These are phyloP conservation scores for Ophiostoma triangulosporum DNA, from an alignment of 2,329 filamentous ascomycete species.

Conservation along the genomic window DNA sequence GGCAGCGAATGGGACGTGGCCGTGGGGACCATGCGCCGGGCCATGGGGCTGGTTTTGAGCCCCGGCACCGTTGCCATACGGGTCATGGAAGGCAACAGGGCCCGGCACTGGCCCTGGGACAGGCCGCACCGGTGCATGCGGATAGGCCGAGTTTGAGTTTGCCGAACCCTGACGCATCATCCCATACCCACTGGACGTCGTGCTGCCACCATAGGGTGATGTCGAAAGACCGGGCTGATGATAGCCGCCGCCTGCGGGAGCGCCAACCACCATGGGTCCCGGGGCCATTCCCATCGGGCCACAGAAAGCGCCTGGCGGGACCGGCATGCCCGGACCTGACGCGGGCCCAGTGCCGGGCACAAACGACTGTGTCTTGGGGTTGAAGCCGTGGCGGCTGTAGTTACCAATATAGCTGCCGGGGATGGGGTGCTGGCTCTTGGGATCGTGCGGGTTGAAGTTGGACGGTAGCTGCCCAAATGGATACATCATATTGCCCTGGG, in stretches of 20 bases:
- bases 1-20: neutral
- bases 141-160: constrained; percentile 38
- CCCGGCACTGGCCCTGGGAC: no score
- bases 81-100: neutral
- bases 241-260: constrained; percentile 25
- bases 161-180: constrained; percentile 46
- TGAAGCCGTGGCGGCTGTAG: constrained; percentile 70
- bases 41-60: neutral
- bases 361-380: constrained; percentile 88
- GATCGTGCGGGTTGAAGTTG: constrained; percentile 55
- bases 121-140: constrained; percentile 22
- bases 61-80: neutral
- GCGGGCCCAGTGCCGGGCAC: constrained; percentile 48
- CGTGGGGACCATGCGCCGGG: neutral
- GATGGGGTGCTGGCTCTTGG: constrained; percentile 66
- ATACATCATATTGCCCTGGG: constrained; percentile 41
- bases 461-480: constrained; percentile 66
- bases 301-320: neutral
- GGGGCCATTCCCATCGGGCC: neutral
- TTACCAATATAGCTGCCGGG: constrained; percentile 53
- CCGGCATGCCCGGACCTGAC: constrained; percentile 17
- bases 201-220: constrained; percentile 29
- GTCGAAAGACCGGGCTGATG: constrained; percentile 24
- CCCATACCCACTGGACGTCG: constrained; percentile 28
- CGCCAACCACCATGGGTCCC: neutral